Conservation (phyloP, 2,329 filamentous ascomycete species). For the Coniella vitis region DNA sequence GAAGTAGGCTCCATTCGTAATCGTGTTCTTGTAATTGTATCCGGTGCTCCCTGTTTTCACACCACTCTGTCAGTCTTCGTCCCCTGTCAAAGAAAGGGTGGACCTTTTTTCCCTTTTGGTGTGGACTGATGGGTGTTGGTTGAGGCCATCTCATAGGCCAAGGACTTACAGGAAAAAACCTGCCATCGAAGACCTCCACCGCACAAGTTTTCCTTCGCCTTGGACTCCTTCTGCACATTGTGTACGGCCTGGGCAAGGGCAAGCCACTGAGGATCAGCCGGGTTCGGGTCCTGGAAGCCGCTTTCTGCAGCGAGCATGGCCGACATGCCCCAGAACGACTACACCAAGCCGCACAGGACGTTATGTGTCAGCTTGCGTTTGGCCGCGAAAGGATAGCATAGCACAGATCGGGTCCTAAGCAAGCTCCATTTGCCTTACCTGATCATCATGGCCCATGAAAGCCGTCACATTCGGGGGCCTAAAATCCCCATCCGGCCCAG, state of each 20-base stretch:
- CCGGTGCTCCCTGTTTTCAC: slow-evolving; percentile 47
- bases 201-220: slow-evolving; percentile 60
- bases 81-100: too few species aligned
- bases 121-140: too few species aligned
- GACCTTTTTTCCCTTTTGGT: too few species aligned
- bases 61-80: too few species aligned
- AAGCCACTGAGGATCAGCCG: slow-evolving; percentile 52
- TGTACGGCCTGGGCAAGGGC: slow-evolving; percentile 65
- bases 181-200: slow-evolving; percentile 71
- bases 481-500: slow-evolving; percentile 40
- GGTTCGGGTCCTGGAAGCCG: slow-evolving; percentile 53
- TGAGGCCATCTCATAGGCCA: too few species aligned
- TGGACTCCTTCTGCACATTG: slow-evolving; percentile 50
- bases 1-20: slow-evolving; percentile 58
- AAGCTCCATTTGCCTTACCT: not conserved
- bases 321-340: slow-evolving; percentile 63
- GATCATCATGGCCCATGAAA: slow-evolving; percentile 48
- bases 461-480: slow-evolving; percentile 40
- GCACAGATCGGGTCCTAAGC: too few species aligned
- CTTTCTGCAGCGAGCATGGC: slow-evolving; percentile 62
- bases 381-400: too few species aligned
- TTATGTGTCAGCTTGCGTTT: too few species aligned
- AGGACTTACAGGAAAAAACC: slow-evolving; percentile 52
- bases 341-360: too few species aligned
- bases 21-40: slow-evolving; percentile 67